Evolutionary conservation across 139 green algal genomes (phyloP).

Genomic region (Ostreobium quekettii): DNA sequence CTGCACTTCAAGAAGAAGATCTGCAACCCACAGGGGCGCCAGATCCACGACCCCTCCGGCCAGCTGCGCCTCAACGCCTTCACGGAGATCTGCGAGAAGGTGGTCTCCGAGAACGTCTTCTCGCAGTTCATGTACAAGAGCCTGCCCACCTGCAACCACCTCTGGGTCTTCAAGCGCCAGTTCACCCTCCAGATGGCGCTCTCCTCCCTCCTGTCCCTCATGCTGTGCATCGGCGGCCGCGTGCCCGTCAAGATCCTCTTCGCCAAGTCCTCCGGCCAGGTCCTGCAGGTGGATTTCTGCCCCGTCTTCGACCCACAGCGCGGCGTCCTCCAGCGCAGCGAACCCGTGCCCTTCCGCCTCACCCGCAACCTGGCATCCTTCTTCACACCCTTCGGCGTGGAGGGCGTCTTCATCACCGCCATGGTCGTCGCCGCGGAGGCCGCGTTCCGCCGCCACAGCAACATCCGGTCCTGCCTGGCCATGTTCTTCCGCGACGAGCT

Average conservation of each 20-base stretch:
- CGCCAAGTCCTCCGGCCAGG: conserved; percentile 62
- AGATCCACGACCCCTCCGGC: conserved; percentile 20
- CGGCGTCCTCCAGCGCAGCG: conserved; percentile 41
- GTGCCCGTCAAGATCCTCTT: conserved; percentile 86
- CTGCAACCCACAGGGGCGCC: conserved; percentile 11
- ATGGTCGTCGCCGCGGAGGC: conserved; percentile 55
- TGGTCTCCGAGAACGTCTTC: conserved; percentile 91
- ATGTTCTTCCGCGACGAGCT: conserved; percentile 81
- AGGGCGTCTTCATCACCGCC: conserved; percentile 61
- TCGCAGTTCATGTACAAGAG: conserved; percentile 96
- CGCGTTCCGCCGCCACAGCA: conserved; percentile 22
- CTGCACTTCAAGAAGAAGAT: conserved; percentile 73
- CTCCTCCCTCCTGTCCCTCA: conserved; percentile 68
- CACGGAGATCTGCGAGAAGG: conserved; percentile 40
- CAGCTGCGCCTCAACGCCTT: conserved; percentile 52
- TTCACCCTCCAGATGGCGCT: conserved; percentile 82
- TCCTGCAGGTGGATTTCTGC: conserved; percentile 84
- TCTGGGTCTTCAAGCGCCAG: conserved; percentile 92
- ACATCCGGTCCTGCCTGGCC: conserved; percentile 50
- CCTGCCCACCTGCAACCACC: conserved; percentile 67
- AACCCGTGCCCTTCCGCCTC: conserved; percentile 92
- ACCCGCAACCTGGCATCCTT: conserved; percentile 93
- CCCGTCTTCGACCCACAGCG: conserved; percentile 54
- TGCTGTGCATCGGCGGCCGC: conserved; percentile 75
- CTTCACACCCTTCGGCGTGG: conserved; percentile 90